Percentiles rank a stretch among this genome's conserved stretches.
These are phyloP conservation scores for Elaeis guineensis DNA, from an alignment of 176 grass and related monocot genomes.

Conservation along the genomic window DNA sequence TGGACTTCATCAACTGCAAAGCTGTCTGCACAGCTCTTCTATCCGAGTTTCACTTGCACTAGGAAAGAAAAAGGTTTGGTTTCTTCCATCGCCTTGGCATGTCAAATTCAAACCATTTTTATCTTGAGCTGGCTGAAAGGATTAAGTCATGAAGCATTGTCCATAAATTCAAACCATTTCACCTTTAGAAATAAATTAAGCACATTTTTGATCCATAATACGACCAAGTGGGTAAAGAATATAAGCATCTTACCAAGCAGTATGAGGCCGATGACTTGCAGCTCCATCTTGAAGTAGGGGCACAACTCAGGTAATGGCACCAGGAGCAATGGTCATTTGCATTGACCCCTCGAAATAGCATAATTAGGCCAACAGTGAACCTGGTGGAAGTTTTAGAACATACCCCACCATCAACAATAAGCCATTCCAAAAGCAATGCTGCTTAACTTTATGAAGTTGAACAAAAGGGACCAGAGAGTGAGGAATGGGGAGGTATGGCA, in stretches of 20 bases:
- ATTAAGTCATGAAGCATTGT: neutral
- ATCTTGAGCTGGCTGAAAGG: constrained; percentile 24
- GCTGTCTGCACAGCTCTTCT: constrained; percentile 44
- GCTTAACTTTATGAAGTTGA: neutral
- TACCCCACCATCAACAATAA: too few species aligned
- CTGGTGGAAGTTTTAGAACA: constrained; percentile 22
- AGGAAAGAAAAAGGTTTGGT: constrained; percentile 34
- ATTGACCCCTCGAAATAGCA: constrained; percentile 65
- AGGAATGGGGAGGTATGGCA: too few species aligned
- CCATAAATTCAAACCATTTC: neutral
- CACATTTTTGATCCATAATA: neutral
- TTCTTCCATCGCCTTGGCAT: constrained; percentile 26
- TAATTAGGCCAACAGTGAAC: constrained; percentile 38
- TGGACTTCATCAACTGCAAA: constrained; percentile 34
- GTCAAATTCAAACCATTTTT: constrained; percentile 32
- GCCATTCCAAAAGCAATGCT: neutral
- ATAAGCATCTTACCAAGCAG: constrained; percentile 31
- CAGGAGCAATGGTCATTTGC: constrained; percentile 70
- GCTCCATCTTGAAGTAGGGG: constrained; percentile 49
- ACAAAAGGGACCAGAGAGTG: too few species aligned
- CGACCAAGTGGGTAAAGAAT: neutral
- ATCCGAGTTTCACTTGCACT: constrained; percentile 29
- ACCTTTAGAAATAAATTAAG: neutral
- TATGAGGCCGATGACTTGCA: constrained; percentile 38
- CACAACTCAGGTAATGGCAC: constrained; percentile 80